Percentiles rank a stretch among this genome's conserved stretches.
These are phyloP conservation scores for Paramecium primaurelia DNA, from an alignment of 73 alveolate genomes.

Conservation along the genomic window DNA sequence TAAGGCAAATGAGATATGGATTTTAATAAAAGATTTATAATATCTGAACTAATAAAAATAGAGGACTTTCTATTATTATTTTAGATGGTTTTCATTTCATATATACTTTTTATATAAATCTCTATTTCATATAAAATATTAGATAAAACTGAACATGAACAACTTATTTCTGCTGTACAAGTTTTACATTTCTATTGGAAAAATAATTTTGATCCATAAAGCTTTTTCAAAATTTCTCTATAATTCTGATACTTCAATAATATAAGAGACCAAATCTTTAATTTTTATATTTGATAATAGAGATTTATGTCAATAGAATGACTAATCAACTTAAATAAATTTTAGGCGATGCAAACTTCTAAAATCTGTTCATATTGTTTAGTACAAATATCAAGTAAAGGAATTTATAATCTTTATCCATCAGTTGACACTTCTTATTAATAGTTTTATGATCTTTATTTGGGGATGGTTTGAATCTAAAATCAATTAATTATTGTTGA, in stretches of 20 bases:
- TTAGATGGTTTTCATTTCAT: neutral
- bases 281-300: neutral
- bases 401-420: neutral
- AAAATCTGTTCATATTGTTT: constrained; percentile 1
- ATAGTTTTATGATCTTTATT: constrained; percentile 26
- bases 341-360: neutral
- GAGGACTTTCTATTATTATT: neutral
- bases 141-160: neutral
- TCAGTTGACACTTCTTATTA: neutral
- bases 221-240: neutral
- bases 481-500: neutral
- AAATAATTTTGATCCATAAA: neutral
- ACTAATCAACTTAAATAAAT: neutral
- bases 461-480: constrained; percentile 12
- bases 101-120: constrained; percentile 1
- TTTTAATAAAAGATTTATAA: neutral
- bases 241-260: neutral
- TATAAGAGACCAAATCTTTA: constrained; percentile 28
- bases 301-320: neutral
- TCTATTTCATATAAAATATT: neutral
- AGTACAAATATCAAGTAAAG: constrained; percentile 6
- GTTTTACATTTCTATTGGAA: neutral
- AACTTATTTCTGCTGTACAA: constrained; percentile 29
- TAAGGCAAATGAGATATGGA: neutral
- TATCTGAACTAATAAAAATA: constrained; percentile 15